Base-by-base conservation (phyloP, 2,329 filamentous ascomycete genomes). In the Zalaria obscura region DNA sequence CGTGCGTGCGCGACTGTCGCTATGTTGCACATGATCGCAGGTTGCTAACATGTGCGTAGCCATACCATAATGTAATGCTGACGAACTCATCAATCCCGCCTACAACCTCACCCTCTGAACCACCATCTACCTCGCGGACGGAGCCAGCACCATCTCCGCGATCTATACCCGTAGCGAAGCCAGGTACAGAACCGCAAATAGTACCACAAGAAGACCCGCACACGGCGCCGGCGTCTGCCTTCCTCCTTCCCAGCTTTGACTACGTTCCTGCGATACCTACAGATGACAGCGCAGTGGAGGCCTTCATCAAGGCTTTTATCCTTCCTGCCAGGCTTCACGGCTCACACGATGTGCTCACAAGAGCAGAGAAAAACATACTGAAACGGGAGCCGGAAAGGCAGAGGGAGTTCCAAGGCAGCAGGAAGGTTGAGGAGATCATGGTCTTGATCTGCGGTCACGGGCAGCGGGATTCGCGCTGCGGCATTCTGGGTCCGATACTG, bases 371-470 rank as follows among this genome's bases (percentile, higher is more conserved):
- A 60, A 47, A 59, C 6, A 46, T 50, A 1, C 56, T 68, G 2
- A 45, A 55, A 0, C 60, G 75, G 58, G 41, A 77, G 64, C 52
- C 74, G 54, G 54, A 64, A 45, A 42, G 64, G 63, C 63, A 67
- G 26, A 40, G 54, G 0, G 48, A 59, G 0, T 65, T 85, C 2
- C 61, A 63, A 1, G 69, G 70, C 1, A 78, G 84, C 4, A 64
- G 72, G 7, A 72, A 77, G 44, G 72, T 83, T 5, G 55, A 72
- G 10, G 80, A 87, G 47, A 68, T 87, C 4, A 52, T 84, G n/a
- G 75, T 98, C 27, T 64, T 96, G 18, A 80, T 95, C 35, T 98
- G 91, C 55, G 86, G 87, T 0, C 91, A 98, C 52, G 82, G 80
- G 9, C 78, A 78, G 2, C 71, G 91, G 7, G 91, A 98, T 56